phyloP scores from a whole-genome alignment of 805 yeast genomes.

The Yarrowia alimentaria region DNA sequence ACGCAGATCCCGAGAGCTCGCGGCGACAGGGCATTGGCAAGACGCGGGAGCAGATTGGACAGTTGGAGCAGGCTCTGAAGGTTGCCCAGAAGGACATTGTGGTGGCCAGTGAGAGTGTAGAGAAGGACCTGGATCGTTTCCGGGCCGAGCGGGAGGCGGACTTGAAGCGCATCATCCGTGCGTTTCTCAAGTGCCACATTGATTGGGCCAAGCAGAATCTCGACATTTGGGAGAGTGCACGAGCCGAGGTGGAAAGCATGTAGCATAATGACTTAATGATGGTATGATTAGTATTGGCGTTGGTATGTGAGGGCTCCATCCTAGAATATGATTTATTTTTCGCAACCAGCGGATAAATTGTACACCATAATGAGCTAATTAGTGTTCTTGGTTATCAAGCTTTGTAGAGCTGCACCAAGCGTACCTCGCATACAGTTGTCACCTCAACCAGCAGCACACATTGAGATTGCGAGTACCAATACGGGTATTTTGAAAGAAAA shows the following conservation, averaged over 20 bases:
- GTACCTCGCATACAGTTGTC: too few relatives aligned
- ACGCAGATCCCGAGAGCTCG: constrained; percentile 64
- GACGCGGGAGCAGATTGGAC: constrained; percentile 47
- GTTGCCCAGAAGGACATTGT: constrained; percentile 55
- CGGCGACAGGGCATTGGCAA: constrained; percentile 51
- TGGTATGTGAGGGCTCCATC: too few relatives aligned
- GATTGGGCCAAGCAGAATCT: constrained; percentile 68
- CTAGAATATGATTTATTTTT: too few relatives aligned
- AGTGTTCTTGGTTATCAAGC: too few relatives aligned
- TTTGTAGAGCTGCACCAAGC: too few relatives aligned
- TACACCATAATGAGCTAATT: too few relatives aligned
- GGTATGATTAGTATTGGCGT: too few relatives aligned
- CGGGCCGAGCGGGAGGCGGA: constrained; percentile 52
- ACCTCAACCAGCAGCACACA: too few relatives aligned
- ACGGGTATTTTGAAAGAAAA: too few relatives aligned
- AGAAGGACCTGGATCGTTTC: constrained; percentile 46
- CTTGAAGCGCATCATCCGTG: constrained; percentile 50
- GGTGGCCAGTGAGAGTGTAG: constrained; percentile 48
- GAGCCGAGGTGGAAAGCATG: constrained; percentile 32
- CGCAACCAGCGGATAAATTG: too few relatives aligned
- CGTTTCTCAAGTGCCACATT: constrained; percentile 55
- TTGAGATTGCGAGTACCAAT: too few relatives aligned
- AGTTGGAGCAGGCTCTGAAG: constrained; percentile 51
- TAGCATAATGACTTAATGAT: not conserved
- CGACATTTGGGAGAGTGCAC: constrained; percentile 67